Evolutionary conservation across 306 rosid species (phyloP), one percentile per base, ranked within the genome.

Genomic region (Adenanthera pavonina): DNA sequence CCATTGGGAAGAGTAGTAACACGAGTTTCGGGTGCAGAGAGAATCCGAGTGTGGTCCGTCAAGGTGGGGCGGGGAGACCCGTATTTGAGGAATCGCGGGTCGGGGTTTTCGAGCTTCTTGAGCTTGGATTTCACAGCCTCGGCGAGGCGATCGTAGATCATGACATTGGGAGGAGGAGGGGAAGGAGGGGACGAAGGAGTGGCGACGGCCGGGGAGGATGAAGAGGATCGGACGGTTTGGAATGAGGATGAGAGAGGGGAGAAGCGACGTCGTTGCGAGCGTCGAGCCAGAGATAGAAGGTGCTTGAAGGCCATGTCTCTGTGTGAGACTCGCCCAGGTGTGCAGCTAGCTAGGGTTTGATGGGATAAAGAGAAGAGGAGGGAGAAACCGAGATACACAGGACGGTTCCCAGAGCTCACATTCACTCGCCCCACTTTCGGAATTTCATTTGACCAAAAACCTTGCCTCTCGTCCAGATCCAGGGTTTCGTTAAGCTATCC

Each of bases 81-180:
- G 83, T 93, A 81, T 67, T 90, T 91, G 51, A 95, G 98, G 84
- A 95, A 95, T 5, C 99, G 84, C 0, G 94, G 97, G 83, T 95
- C 99, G 1, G 97, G 97, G 35, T 92, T 90, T 25, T 93, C 96
- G 0, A 95, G 93, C 76, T 86, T 88, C 46, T 75, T 85, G 85
- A 95, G 86, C 87, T 92, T 92, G 0, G 84, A 59, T 36, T 95
- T 95, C 35, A 95, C 91, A 16, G 90, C 85, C 84, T 93, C 99
- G 0, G 97, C 94, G 33, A 89, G 86, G 47, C 93, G 98, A 71
- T 95, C 99, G 89, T 93, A 95, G 92, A 95, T 82, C 99, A 95
- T 95, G 44, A 77, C 93, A 49, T 87, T 86, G 3, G 98, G 93
- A 0, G 98, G 94, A 5, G 90, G 94, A 3, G 97, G 97, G 10